Evolutionary conservation across 768 basidiomycete species (phyloP).

Genomic region (Suillus luteus): DNA sequence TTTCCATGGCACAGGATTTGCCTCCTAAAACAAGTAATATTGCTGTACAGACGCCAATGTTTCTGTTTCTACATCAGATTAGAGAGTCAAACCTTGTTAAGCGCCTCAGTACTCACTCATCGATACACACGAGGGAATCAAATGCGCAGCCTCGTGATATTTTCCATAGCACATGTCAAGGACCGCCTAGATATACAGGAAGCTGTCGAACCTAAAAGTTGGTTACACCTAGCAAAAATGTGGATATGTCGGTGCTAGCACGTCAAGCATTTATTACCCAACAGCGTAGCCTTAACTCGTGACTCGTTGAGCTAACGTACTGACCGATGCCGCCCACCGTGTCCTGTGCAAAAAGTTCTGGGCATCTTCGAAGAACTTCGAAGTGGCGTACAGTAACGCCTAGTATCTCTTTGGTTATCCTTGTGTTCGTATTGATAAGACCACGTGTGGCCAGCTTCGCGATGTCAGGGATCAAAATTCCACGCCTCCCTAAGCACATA

Average conservation of each 20-base stretch:
- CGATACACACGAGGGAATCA: too few species aligned
- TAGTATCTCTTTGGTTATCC: not conserved
- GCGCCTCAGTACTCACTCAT: not conserved
- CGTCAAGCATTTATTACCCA: not conserved
- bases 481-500: not conserved
- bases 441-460: not conserved
- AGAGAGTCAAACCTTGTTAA: not conserved
- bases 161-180: not conserved
- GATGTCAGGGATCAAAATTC: not conserved
- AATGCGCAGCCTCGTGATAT: not conserved
- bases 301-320: not conserved
- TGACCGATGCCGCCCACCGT: not conserved
- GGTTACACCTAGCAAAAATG: not conserved
- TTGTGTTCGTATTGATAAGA: not conserved
- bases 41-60: too few species aligned
- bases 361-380: not conserved
- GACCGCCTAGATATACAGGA: constrained; percentile 1
- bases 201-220: not conserved
- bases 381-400: not conserved
- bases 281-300: not conserved
- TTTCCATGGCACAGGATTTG: not conserved
- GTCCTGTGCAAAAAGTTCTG: not conserved
- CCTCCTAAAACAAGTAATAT: not conserved
- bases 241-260: not conserved
- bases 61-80: not conserved